phyloP scores from a whole-genome alignment of 495 filamentous ascomycete genomes.

The Glarea lozoyensis region DNA sequence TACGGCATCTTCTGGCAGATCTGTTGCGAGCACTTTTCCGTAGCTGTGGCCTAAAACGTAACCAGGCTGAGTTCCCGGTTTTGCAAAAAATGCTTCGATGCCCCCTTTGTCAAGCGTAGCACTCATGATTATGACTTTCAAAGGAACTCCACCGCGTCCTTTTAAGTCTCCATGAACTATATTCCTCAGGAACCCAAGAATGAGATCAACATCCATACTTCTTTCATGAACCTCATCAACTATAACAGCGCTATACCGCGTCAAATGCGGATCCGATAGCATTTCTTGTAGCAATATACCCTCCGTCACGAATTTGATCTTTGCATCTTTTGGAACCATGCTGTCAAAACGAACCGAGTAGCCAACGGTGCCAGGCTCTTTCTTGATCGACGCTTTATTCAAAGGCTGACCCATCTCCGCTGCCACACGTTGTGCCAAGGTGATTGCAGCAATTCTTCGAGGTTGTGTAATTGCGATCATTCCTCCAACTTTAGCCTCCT shows the following conservation, averaged over 20 bases:
- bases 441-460: conserved; percentile 88
- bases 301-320: conserved; percentile 91
- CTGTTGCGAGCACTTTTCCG: conserved; percentile 10
- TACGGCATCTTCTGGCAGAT: conserved; percentile 1
- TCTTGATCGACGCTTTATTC: conserved; percentile 47
- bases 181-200: conserved; percentile 78
- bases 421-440: conserved; percentile 80
- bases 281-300: conserved; percentile 96
- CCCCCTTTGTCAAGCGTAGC: conserved; percentile 84
- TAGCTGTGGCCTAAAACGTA: conserved; percentile 19
- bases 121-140: conserved; percentile 95
- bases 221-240: conserved; percentile 98
- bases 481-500: conserved; percentile 58
- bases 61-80: conserved; percentile 2
- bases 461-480: conserved; percentile 95
- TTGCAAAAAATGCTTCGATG: conserved; percentile 51
- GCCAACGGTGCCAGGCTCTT: conserved; percentile 68
- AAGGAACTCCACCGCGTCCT: conserved; percentile 56
- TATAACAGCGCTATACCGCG: conserved; percentile 78
- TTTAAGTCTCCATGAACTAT: conserved; percentile 49
- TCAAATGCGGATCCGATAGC: conserved; percentile 73
- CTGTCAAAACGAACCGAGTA: conserved; percentile 94
- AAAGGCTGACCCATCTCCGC: conserved; percentile 83
- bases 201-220: conserved; percentile 89
- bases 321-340: conserved; percentile 56